These are phyloP conservation scores for Nitzschia putrida DNA, from an alignment of 108 stramenopile genomes.

Conservation along the genomic window DNA sequence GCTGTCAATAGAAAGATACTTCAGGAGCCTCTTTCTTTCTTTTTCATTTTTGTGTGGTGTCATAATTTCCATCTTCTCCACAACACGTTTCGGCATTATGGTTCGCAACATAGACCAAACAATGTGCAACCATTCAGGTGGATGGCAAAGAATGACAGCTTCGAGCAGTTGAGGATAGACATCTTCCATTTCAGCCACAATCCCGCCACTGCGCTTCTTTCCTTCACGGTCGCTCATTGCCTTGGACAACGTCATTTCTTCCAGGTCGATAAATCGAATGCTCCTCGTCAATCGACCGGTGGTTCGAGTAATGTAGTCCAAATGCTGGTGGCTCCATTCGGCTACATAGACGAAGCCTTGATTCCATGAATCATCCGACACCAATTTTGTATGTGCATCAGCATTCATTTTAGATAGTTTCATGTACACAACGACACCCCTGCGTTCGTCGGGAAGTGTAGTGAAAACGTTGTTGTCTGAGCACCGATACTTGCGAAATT, in stretches of 20 bases:
- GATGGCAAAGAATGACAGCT: slow-evolving; percentile 22
- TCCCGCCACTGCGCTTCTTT: slow-evolving; percentile 13
- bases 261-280: slow-evolving; percentile 16
- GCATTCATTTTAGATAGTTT: slow-evolving; percentile 2
- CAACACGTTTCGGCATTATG: slow-evolving; percentile 26
- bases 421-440: slow-evolving; percentile 21
- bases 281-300: slow-evolving; percentile 32
- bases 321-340: slow-evolving; percentile 27
- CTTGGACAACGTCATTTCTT: neutral
- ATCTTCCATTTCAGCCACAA: slow-evolving; percentile 22
- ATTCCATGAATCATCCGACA: neutral
- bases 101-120: slow-evolving; percentile 17
- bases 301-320: slow-evolving; percentile 30
- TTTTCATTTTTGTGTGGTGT: slow-evolving; percentile 4
- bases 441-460: slow-evolving; percentile 13
- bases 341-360: slow-evolving; percentile 4
- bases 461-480: neutral
- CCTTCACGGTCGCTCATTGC: neutral
- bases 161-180: slow-evolving; percentile 38
- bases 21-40: slow-evolving; percentile 6
- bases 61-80: slow-evolving; percentile 27
- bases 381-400: slow-evolving; percentile 3
- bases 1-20: slow-evolving; percentile 33
- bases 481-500: neutral
- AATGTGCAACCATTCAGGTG: slow-evolving; percentile 13